Percentiles rank a stretch among this genome's conserved stretches.
These are phyloP conservation scores for Chlorella sp. DNA, from an alignment of 139 green algal genomes.

Conservation along the genomic window DNA sequence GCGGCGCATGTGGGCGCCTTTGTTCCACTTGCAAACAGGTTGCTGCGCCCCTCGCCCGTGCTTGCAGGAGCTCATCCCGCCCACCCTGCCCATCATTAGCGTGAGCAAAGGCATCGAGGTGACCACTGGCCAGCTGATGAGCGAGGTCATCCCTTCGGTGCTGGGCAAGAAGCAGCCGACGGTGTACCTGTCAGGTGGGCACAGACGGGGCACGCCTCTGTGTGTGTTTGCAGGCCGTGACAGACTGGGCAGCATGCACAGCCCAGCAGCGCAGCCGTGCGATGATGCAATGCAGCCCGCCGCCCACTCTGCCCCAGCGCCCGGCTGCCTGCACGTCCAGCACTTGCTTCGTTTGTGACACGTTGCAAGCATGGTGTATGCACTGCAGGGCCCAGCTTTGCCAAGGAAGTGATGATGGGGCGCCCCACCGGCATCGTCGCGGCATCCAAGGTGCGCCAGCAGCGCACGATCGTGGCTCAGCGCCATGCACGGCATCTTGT, in stretches of 20 bases:
- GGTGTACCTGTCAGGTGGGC: slow-evolving; percentile 65
- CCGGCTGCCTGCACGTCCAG: too few relatives aligned
- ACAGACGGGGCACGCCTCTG: too few relatives aligned
- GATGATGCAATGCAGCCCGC: too few relatives aligned
- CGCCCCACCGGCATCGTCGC: slow-evolving; percentile 89
- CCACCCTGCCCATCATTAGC: slow-evolving; percentile 90
- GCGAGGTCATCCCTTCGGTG: slow-evolving; percentile 88
- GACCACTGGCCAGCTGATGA: slow-evolving; percentile 90
- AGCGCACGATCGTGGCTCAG: too few relatives aligned
- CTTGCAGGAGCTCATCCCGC: slow-evolving; percentile 5
- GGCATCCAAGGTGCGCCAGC: slow-evolving; percentile 76
- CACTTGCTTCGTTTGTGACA: too few relatives aligned
- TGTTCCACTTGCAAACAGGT: too few relatives aligned
- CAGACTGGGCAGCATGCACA: too few relatives aligned
- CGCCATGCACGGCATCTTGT: too few relatives aligned
- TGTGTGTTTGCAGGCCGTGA: too few relatives aligned
- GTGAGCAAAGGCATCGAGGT: slow-evolving; percentile 95
- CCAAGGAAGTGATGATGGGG: slow-evolving; percentile 88
- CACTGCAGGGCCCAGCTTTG: slow-evolving; percentile 92
- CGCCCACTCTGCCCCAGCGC: too few relatives aligned
- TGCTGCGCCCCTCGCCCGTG: too few relatives aligned
- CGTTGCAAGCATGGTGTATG: neutral
- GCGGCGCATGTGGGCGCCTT: neutral
- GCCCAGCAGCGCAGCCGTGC: too few relatives aligned
- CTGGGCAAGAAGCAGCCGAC: slow-evolving; percentile 89